Base-by-base conservation (phyloP, 106 monocot genomes). In the Vanilla planifolia region DNA sequence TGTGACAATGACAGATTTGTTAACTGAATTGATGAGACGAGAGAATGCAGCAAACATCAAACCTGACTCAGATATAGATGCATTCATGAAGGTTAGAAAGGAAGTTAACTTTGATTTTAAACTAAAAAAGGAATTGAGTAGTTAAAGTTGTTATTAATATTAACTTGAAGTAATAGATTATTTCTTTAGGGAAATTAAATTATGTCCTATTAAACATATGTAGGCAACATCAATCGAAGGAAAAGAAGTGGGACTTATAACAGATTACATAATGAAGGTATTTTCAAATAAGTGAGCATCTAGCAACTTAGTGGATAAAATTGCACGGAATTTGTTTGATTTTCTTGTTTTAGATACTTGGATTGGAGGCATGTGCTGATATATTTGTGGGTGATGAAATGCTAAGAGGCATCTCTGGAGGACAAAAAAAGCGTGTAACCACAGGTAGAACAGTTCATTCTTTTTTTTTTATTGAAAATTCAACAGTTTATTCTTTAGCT, bases 261-360 rank as follows among this genome's bases (percentile, higher is more conserved):
- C 79, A 15, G 88, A 88, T 20, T 88, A 88, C 37, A 69, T 78
- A 58, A 44, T 87, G 10, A 87, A 82, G 77, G 86, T 78, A 67
- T 8, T n/a, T 40, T 40, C 40, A 40, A 40, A 2, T n/a, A n/a
- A 14, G 40, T 7, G 4, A 40, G 14, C 40, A 40, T n/a, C n/a
- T n/a, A n/a, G n/a, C n/a, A 40, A 40, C 7, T 14, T 40, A 40
- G 7, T 40, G 11, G 11, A 9, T 40, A 4, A 9, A 14, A 40
- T 40, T 40, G 14, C 7, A 40, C 11, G 14, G 40, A 40, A 40
- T 9, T 14, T 40, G 40, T 14, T 0, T 39, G 37, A n/a, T 11
- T 7, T 39, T 39, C 37, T 9, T 40, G 7, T 14, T 40, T 14
- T 52, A 82, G 82, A 77, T 82, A 30, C 30, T 82, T 23, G 82